Evolutionary conservation across 192 early-diverging fungal species (phyloP).

Genomic region (Allomyces macrogynus): DNA sequence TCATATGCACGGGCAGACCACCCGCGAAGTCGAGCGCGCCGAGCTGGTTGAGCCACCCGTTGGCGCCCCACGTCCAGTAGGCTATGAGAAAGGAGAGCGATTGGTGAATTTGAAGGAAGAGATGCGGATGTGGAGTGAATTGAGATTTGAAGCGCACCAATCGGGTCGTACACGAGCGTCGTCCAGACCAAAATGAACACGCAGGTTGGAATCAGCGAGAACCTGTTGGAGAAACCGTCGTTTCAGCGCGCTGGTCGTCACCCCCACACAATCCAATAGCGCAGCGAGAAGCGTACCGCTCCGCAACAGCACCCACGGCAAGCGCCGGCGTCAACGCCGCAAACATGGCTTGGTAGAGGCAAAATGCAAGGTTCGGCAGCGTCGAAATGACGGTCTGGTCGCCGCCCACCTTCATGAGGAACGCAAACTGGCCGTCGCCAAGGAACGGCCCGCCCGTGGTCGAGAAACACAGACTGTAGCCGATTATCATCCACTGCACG

Average conservation of each 20-base stretch:
- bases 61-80: slow-evolving; percentile 62
- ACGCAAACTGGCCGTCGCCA: slow-evolving; percentile 22
- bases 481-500: slow-evolving; percentile 32
- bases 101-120: neutral
- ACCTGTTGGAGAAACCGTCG: neutral
- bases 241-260: neutral
- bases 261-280: neutral
- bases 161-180: slow-evolving; percentile 37
- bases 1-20: slow-evolving; percentile 67
- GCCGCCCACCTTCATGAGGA: slow-evolving; percentile 10
- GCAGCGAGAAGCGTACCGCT: slow-evolving; percentile 1
- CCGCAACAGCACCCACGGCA: neutral
- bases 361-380: slow-evolving; percentile 39
- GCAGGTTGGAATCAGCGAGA: slow-evolving; percentile 21
- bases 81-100: slow-evolving; percentile 31
- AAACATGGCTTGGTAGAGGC: slow-evolving; percentile 65
- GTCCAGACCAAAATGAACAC: slow-evolving; percentile 47
- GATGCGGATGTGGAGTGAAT: neutral
- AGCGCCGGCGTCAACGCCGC: slow-evolving; percentile 41
- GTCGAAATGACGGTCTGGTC: slow-evolving; percentile 10
- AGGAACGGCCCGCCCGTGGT: slow-evolving; percentile 11
- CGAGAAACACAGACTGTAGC: neutral
- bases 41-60: slow-evolving; percentile 54
- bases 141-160: neutral
- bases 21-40: slow-evolving; percentile 72